Base-by-base conservation (phyloP, 352 stramenopile genomes). In the Phytophthora hybrid region DNA sequence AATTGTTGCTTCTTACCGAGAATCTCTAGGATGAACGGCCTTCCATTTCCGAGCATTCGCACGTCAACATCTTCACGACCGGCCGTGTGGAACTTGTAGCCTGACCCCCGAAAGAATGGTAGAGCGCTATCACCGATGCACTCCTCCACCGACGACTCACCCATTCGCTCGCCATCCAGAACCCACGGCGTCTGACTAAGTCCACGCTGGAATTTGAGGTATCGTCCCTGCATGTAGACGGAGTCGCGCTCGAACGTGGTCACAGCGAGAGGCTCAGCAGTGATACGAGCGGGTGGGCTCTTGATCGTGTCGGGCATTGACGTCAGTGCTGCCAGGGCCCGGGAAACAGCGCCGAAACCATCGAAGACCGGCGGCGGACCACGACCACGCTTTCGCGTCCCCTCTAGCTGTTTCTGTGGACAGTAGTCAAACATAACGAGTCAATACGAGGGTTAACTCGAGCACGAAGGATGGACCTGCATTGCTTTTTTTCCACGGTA, bases 31-130 rank as follows among this genome's bases (percentile, higher is more conserved):
- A 97, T 97, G 70, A 98, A 98, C 16, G 94, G 95, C 1, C 95
- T 89, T 56, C 95, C 95, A 46, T 97, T 97, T 57, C 98, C 87
- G 13, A 99, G 79, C 98, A 99, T 99, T 44, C 97, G 85, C 34
- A 99, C 98, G 77, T 99, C 97, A 46, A 99, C 93, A 80, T 99
- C 98, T 84, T 99, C 98, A 59, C 98, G 91, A 21, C 98, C 98
- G 7, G 95, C 97, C 1, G 94, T 98, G 85, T 99, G 96, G 64
- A 99, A 99, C 74, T 99, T 99, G 80, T 95, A 96, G 47, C 84
- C 72, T 44, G 78, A 70, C 10, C 85, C 87, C 3, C 87, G 63
- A 60, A 94, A 93, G 56, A 87, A 87, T 8, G 88, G 79, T 56
- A 92, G 51, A 23, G 92, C 83, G 53, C 90, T 76, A 16, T 93